A percentile compares a stretch with the other conserved stretches of the same genome.
These are phyloP conservation scores for Liquidambar formosana DNA, from an alignment of 164 flowering plant species.

Conservation along the genomic window DNA sequence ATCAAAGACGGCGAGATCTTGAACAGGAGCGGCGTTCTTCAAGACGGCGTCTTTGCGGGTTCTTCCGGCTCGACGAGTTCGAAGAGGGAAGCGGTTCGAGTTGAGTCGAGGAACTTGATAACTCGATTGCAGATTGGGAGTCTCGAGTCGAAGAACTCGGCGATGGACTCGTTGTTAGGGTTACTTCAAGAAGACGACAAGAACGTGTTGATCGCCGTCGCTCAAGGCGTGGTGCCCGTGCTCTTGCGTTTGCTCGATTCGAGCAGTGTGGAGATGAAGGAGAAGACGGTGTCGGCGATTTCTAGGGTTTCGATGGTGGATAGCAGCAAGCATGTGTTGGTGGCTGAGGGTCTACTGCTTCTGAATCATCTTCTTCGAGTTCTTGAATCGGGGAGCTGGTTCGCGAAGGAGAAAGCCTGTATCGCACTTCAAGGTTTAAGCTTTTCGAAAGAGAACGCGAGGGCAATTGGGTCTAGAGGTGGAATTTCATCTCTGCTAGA, in stretches of 20 bases:
- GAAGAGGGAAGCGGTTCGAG: conserved; percentile 46
- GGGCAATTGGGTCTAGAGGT: conserved; percentile 75
- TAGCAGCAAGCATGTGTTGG: conserved; percentile 59
- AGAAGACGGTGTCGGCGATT: conserved; percentile 69
- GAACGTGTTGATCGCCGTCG: conserved; percentile 80
- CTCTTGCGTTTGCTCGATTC: conserved; percentile 67
- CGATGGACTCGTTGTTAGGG: conserved; percentile 61
- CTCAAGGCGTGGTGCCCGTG: conserved; percentile 82
- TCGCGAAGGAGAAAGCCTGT: conserved; percentile 79
- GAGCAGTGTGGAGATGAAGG: conserved; percentile 59
- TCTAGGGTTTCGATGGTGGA: conserved; percentile 75
- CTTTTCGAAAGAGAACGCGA: conserved; percentile 73
- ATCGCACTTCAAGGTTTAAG: conserved; percentile 65
- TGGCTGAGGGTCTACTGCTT: conserved; percentile 74
- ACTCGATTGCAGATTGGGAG: conserved; percentile 84
- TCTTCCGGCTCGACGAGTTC: conserved; percentile 13
- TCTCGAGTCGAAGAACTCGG: conserved; percentile 58
- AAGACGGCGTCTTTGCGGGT: conserved; percentile 22
- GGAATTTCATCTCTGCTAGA: conserved; percentile 78
- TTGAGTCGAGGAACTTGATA: conserved; percentile 58
- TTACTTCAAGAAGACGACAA: conserved; percentile 75
- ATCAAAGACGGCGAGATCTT: conserved; percentile 49
- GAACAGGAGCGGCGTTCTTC: conserved; percentile 57
- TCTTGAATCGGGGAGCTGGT: conserved; percentile 80
- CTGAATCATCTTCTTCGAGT: conserved; percentile 73